Evolutionary conservation across 306 rosid genomes (phyloP), one percentile per base, ranked within the genome.

Genomic region (Phaseolus lunatus): DNA sequence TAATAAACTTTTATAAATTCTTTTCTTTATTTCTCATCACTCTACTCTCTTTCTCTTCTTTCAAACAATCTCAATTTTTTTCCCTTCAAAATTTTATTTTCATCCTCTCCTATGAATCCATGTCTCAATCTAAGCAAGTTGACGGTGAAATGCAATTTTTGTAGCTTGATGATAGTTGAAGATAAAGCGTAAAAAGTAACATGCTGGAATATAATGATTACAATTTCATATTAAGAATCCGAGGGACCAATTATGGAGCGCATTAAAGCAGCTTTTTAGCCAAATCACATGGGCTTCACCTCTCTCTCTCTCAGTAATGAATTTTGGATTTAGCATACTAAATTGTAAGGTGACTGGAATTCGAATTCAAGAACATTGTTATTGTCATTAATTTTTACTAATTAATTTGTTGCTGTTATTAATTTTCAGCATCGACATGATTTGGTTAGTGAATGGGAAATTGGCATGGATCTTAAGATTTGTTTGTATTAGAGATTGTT

Each of bases 171-270:
- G 67, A 70, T 41, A 47, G 49, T 33, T 73, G 62, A 13, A 83
- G 41, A 50, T 70, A 59, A 73, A 68, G n/a, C 43, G 15, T 20
- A 18, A 3, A 39, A 48, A 27, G 13, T 10, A 63, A 15, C 9
- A 65, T 18, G 47, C 5, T 22, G 72, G 37, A 67, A 43, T 22
- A 72, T 26, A 59, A 78, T 83, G 57, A 61, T 78, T 67, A 39
- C 41, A 35, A 4, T 52, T 70, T 19, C 71, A 45, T 27, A 70
- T 75, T 54, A 75, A 75, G 79, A 56, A 75, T 80, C 41, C 31
- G 43, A 58, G 81, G 84, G 68, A 37, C 84, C 80, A 79, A 76
- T 56, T 65, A 70, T 53, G 47, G 62, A 12, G 33, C 29, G 10
- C 61, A 49, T 39, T 39, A 66, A 66, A 27, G 10, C 0, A 65